Base-by-base conservation (phyloP, 192 early-diverging fungal genomes). In the Phlyctochytrium arcticum region DNA sequence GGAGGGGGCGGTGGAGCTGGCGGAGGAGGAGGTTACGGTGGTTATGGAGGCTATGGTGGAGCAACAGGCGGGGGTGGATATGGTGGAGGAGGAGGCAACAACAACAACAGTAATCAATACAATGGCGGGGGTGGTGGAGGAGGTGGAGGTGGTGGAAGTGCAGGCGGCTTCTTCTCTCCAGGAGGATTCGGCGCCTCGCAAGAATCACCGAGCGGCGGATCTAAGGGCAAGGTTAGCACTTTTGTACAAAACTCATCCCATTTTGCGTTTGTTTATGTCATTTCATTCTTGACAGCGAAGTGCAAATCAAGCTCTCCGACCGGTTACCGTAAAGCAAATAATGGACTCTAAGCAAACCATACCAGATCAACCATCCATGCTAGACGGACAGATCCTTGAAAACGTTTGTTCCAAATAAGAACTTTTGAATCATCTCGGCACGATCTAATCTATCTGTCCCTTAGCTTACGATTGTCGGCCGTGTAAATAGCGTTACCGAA, bases 301-400 rank as follows among this genome's bases (percentile, higher is more conserved):
- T 19, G 36, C 60, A 10, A 78, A 82, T 64, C 86, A 92, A 54
- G 82, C 87, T 1, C 77, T 93, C 12, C 84, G 90, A 21, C 90
- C 91, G 19, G 88, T 95, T 21, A 91, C 90, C 12, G 85, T 93
- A 69, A 90, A 89, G 68, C 90, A 91, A 69, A 70, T 95, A 7
- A 27, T 71, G 5, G 67, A 70, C 17, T 75, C 83, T 4, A 67
- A 68, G 0, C 67, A 77, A 35, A 62, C 73, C 5, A 67, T 80
- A 21, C 65, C 73, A 15, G 90, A 93, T 48, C 67, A 69, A 51
- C 87, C 81, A 0, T 78, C 89, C 30, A 69, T 60, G 21, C 78
- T 95, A 6, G 93, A 93, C 61, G 82, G 77, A 32, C 71, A 79
- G 17, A 88, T 91, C n/a, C n/a, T n/a, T n/a, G n/a, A n/a, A n/a